phyloP scores from a whole-genome alignment of 768 basidiomycete species.

The Leucogyrophana mollusca region DNA sequence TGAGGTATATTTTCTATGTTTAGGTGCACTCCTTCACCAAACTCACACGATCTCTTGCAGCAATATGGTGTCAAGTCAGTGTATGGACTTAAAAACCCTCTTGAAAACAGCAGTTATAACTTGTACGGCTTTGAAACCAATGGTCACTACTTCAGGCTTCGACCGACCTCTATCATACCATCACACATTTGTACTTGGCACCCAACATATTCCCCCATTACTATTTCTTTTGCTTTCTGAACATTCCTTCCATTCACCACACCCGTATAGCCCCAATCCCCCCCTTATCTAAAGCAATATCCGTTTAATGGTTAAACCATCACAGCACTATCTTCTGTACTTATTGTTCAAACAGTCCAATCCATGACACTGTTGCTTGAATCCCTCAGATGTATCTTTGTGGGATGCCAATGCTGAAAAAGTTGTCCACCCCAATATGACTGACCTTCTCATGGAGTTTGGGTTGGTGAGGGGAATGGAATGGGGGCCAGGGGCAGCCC shows the following conservation, averaged over 20 bases:
- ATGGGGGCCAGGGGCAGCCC: too few species aligned
- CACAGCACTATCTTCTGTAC: conserved; percentile 38
- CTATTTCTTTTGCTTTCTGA: conserved; percentile 37
- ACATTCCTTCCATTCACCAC: conserved; percentile 45
- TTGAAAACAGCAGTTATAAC: conserved; percentile 55
- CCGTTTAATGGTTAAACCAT: conserved; percentile 36
- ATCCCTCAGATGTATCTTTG: too few species aligned
- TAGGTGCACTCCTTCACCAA: too few species aligned
- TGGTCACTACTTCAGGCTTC: conserved; percentile 33
- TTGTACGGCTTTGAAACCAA: conserved; percentile 56
- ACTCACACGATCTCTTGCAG: too few species aligned
- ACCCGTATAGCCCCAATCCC: conserved; percentile 39
- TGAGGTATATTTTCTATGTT: conserved; percentile 42
- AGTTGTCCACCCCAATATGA: too few species aligned
- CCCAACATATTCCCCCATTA: conserved; percentile 55
- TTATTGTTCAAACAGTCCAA: conserved; percentile 32
- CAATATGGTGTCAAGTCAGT: conserved; percentile 60
- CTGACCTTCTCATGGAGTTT: too few species aligned
- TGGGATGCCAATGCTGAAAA: too few species aligned
- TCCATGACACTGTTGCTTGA: conserved; percentile 29
- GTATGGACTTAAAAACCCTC: conserved; percentile 43
- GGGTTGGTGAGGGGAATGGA: too few species aligned
- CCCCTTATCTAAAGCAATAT: conserved; percentile 39
- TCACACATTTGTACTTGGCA: conserved; percentile 69
- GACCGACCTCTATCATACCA: conserved; percentile 46